Percentiles rank a stretch among this genome's conserved stretches.
phyloP scores from a whole-genome alignment of 257 asterid species.

The Ajuga chamaepitys region DNA sequence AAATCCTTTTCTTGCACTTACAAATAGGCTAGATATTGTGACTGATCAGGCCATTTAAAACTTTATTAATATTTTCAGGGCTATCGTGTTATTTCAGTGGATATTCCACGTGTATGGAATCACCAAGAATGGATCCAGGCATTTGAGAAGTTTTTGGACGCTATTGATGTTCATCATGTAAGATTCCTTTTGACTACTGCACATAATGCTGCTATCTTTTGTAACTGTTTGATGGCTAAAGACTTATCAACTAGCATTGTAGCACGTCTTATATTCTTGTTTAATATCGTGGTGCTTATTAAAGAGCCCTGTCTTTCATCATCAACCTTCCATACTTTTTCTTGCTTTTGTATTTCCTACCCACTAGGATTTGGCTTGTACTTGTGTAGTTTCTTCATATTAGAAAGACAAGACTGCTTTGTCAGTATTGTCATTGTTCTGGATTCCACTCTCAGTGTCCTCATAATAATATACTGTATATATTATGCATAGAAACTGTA shows the following conservation, averaged over 20 bases:
- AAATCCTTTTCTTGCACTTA: not conserved
- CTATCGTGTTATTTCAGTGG: constrained; percentile 89
- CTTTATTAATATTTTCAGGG: constrained; percentile 52
- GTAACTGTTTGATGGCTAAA: not conserved
- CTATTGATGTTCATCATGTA: constrained; percentile 94
- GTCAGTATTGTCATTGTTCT: not conserved
- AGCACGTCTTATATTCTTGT: not conserved
- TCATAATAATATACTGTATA: not conserved
- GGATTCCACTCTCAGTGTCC: not conserved
- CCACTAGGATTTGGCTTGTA: not conserved
- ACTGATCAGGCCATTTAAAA: constrained; percentile 8
- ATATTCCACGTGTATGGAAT: constrained; percentile 94
- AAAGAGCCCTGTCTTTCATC: not conserved
- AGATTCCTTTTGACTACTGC: constrained; percentile 24
- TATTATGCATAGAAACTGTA: not conserved
- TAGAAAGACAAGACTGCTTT: not conserved
- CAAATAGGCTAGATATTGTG: not conserved
- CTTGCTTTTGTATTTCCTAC: not conserved
- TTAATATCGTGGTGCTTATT: not conserved
- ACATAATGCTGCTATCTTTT: not conserved
- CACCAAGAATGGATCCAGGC: constrained; percentile 92
- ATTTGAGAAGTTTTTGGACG: constrained; percentile 96
- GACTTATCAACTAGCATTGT: not conserved
- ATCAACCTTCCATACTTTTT: not conserved
- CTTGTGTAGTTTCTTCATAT: not conserved